Percentiles rank a stretch among this genome's conserved stretches.
phyloP scores from a whole-genome alignment of 2,329 filamentous ascomycete species.

The Myriosclerotinia scirpicola region DNA sequence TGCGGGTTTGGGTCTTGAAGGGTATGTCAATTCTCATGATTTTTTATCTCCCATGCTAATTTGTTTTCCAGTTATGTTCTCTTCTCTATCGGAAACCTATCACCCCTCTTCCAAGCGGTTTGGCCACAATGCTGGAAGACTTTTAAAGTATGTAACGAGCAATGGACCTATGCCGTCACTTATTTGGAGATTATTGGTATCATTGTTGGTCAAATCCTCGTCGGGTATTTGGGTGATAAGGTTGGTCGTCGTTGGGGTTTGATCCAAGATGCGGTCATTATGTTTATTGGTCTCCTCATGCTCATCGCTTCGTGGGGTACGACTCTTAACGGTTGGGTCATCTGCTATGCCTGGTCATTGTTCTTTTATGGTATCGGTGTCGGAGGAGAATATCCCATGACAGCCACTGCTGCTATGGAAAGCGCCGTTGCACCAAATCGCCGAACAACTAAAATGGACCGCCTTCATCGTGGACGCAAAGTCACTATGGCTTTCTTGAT shows the following conservation, averaged over 20 bases:
- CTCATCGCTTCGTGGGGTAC: conserved; percentile 87
- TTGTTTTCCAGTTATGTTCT: conserved; percentile 71
- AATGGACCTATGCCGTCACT: conserved; percentile 81
- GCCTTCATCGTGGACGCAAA: conserved; percentile 91
- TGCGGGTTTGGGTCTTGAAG: conserved; percentile 88
- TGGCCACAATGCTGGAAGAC: conserved; percentile 78
- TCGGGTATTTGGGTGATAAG: conserved; percentile 77
- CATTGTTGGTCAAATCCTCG: conserved; percentile 86
- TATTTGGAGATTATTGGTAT: conserved; percentile 95
- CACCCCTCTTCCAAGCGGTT: conserved; percentile 72
- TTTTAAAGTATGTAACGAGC: conserved; percentile 65
- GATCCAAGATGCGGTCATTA: conserved; percentile 91
- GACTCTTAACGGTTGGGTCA: conserved; percentile 89
- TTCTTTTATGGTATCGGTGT: conserved; percentile 82
- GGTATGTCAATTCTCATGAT: conserved; percentile 44
- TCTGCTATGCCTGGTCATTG: conserved; percentile 92
- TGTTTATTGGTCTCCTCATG: conserved; percentile 92
- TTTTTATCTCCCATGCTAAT: conserved; percentile 21
- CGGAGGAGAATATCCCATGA: conserved; percentile 94
- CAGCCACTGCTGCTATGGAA: conserved; percentile 92
- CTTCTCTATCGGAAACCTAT: conserved; percentile 93
- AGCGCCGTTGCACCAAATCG: conserved; percentile 83
- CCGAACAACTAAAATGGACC: conserved; percentile 86
- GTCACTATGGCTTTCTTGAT: conserved; percentile 96
- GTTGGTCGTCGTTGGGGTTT: conserved; percentile 91